Evolutionary conservation across 1,139 yeast species (phyloP).

Genomic region (Suhomyces ambrosiae): DNA sequence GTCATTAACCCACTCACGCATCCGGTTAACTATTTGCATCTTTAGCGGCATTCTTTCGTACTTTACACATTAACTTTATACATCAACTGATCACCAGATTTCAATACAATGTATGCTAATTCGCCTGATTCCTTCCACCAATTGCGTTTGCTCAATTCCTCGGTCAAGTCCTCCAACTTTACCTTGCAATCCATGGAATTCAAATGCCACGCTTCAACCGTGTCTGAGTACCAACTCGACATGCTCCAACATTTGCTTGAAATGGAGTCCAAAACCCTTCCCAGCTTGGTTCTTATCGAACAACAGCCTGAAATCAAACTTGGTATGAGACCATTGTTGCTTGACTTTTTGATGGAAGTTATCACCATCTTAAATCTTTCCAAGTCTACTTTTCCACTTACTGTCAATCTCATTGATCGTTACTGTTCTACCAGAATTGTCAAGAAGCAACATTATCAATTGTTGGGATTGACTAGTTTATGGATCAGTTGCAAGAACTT

Average conservation of each 20-base stretch:
- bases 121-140: slow-evolving; percentile 45
- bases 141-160: slow-evolving; percentile 34
- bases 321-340: slow-evolving; percentile 51
- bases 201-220: slow-evolving; percentile 40
- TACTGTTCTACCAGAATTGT: slow-evolving; percentile 54
- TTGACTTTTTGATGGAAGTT: slow-evolving; percentile 58
- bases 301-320: slow-evolving; percentile 55
- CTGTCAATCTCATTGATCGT: slow-evolving; percentile 56
- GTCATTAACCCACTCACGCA: background rate
- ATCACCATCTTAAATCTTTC: slow-evolving; percentile 51
- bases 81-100: too few species aligned
- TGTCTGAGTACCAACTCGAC: slow-evolving; percentile 45
- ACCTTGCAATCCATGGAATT: slow-evolving; percentile 38
- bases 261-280: slow-evolving; percentile 38
- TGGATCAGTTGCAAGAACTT: slow-evolving; percentile 77
- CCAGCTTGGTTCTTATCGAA: slow-evolving; percentile 44
- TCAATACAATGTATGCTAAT: slow-evolving; percentile 15
- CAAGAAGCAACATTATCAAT: slow-evolving; percentile 60
- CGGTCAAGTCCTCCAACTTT: slow-evolving; percentile 36
- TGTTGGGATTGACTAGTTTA: slow-evolving; percentile 68
- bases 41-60: slow-evolving; percentile 1
- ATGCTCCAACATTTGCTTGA: slow-evolving; percentile 41
- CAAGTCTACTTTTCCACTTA: slow-evolving; percentile 54
- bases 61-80: background rate
- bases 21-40: slow-evolving; percentile 2